These are phyloP conservation scores for Hypoxylon sp. DNA, from an alignment of 2,329 filamentous ascomycete genomes.

Conservation along the genomic window DNA sequence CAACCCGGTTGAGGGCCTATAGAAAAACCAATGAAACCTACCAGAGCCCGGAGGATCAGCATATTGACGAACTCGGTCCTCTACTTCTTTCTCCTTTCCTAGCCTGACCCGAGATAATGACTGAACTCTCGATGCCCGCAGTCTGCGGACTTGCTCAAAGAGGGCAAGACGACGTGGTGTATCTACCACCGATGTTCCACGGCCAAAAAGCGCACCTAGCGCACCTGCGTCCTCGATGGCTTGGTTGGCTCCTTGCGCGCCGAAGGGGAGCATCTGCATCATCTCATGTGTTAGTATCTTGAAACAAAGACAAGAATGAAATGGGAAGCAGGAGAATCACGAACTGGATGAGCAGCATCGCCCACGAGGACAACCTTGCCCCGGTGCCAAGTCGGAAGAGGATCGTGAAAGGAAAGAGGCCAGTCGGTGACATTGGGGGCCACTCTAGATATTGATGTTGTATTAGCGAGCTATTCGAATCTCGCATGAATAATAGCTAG, in stretches of 20 bases:
- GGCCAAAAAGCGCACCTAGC: conserved; percentile 46
- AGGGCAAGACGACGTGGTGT: conserved; percentile 42
- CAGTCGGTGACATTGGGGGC: conserved; percentile 42
- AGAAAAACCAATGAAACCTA: conserved; percentile 17
- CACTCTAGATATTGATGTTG: conserved; percentile 10
- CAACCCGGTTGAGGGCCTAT: not conserved
- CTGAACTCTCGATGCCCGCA: conserved; percentile 48
- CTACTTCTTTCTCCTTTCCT: conserved; percentile 44
- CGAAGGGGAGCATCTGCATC: conserved; percentile 51
- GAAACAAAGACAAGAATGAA: not conserved
- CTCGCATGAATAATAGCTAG: not conserved
- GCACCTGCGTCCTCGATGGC: conserved; percentile 56
- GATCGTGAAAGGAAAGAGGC: conserved; percentile 51
- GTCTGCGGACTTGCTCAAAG: conserved; percentile 47
- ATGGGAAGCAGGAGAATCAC: not conserved
- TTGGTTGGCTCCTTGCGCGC: conserved; percentile 54
- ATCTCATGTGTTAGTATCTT: not conserved
- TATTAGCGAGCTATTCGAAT: conserved; percentile 2
- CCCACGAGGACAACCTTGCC: conserved; percentile 53
- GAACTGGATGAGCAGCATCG: conserved; percentile 55
- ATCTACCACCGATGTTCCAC: conserved; percentile 30
- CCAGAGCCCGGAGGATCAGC: conserved; percentile 37
- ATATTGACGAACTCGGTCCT: conserved; percentile 43
- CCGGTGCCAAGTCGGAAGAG: conserved; percentile 48
- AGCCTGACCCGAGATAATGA: conserved; percentile 45